phyloP scores from a whole-genome alignment of 2,329 filamentous ascomycete species.

The Waltergamsia citrina region DNA sequence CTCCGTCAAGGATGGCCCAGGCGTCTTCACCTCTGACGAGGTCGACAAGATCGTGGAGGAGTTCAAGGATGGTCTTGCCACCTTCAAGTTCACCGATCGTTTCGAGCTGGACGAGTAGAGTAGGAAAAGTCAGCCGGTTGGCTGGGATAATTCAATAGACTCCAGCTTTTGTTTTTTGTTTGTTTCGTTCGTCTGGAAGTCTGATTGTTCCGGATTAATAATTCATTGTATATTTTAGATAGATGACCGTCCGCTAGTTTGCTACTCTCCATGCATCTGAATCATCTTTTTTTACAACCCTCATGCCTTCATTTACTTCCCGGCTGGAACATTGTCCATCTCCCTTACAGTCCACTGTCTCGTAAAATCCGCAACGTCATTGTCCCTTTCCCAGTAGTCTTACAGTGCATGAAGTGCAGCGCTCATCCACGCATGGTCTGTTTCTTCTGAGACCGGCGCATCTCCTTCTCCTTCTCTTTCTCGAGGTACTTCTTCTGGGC shows the following conservation, averaged over 20 bases:
- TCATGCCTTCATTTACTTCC: too few species aligned
- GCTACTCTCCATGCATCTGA: too few species aligned
- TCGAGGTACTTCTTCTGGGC: slow-evolving; percentile 81
- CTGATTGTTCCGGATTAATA: too few species aligned
- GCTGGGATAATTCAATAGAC: too few species aligned
- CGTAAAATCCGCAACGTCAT: too few species aligned
- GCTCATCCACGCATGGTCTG: slow-evolving; percentile 40
- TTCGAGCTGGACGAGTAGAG: slow-evolving; percentile 43
- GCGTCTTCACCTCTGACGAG: slow-evolving; percentile 27
- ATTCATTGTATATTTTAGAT: too few species aligned
- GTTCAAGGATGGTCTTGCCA: slow-evolving; percentile 49
- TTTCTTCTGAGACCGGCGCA: slow-evolving; percentile 45
- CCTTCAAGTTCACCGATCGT: slow-evolving; percentile 56
- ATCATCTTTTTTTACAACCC: too few species aligned
- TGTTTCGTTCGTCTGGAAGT: background rate
- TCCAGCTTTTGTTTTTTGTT: background rate
- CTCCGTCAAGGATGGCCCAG: slow-evolving; percentile 31
- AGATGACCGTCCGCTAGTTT: too few species aligned
- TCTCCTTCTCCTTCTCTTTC: slow-evolving; percentile 68
- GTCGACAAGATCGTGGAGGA: slow-evolving; percentile 27
- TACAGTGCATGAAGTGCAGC: background rate
- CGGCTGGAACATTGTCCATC: too few species aligned
- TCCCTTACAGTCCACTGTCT: too few species aligned
- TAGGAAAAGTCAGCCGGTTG: too few species aligned
- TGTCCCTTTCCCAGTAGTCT: too few species aligned